Percentiles rank a stretch among this genome's conserved stretches.
Conservation (phyloP, 768 basidiomycete genomes). For the Tulasnella sp. region DNA sequence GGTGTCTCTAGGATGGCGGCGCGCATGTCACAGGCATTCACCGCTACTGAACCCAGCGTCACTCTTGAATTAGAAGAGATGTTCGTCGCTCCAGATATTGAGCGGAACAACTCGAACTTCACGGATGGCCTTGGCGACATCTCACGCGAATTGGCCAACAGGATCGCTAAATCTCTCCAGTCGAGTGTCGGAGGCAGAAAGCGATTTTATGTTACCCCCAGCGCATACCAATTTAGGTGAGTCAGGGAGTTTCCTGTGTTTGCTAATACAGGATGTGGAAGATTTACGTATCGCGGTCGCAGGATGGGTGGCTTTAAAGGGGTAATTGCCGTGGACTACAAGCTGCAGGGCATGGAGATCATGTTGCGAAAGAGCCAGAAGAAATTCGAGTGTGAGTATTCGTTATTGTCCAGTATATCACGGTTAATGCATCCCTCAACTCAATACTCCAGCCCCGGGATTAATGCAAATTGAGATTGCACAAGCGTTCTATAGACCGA, state of each 20-base stretch:
- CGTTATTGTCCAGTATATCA: neutral
- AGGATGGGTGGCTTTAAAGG: conserved; percentile 27
- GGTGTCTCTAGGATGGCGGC: conserved; percentile 63
- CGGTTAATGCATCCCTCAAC: conserved; percentile 19
- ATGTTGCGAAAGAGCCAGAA: conserved; percentile 51
- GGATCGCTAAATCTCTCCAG: conserved; percentile 34
- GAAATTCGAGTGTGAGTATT: conserved; percentile 38
- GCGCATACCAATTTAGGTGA: conserved; percentile 32
- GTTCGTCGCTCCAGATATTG: conserved; percentile 38
- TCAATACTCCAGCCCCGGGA: conserved; percentile 26
- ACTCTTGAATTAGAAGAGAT: conserved; percentile 35
- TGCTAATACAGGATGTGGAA: conserved; percentile 1
- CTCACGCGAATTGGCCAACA: conserved; percentile 42
- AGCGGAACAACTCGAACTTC: conserved; percentile 38
- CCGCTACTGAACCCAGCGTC: conserved; percentile 54
- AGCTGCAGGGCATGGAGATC: conserved; percentile 39
- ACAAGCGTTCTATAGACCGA: conserved; percentile 49
- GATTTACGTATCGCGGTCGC: too few species aligned
- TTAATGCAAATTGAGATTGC: conserved; percentile 51
- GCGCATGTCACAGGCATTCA: conserved; percentile 63
- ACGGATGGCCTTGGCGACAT: conserved; percentile 66
- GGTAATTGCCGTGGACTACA: conserved; percentile 50
- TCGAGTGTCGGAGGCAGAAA: conserved; percentile 22
- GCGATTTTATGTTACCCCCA: conserved; percentile 32
- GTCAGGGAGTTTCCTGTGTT: too few species aligned